Evolutionary conservation across 768 basidiomycete genomes (phyloP).

Genomic region (Lactarius hengduanensis): DNA sequence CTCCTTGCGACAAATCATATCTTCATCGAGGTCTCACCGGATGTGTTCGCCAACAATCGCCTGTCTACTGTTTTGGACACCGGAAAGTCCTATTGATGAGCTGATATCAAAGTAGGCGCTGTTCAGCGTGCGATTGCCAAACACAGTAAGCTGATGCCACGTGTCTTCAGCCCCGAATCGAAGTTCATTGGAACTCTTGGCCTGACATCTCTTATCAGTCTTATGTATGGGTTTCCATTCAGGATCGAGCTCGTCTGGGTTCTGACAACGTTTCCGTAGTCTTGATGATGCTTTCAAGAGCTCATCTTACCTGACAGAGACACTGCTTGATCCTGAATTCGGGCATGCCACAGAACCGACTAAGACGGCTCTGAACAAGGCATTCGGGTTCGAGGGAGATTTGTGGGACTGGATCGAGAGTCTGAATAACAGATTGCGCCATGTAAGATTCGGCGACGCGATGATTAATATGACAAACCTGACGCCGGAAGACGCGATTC

Average conservation of each 20-base stretch:
- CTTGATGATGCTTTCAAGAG: constrained; percentile 37
- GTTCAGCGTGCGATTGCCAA: not conserved
- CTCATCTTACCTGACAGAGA: constrained; percentile 37
- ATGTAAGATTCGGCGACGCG: constrained; percentile 25
- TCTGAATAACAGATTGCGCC: not conserved
- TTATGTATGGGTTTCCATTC: not conserved
- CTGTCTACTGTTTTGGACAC: not conserved
- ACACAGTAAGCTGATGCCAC: not conserved
- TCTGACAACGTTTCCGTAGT: constrained; percentile 1
- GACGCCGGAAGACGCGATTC: constrained; percentile 1
- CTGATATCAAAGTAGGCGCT: not conserved
- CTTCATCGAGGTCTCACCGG: not conserved
- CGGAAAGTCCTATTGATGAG: not conserved
- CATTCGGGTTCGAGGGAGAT: not conserved
- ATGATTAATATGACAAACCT: constrained; percentile 35
- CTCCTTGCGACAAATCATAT: constrained; percentile 1
- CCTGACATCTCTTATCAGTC: not conserved
- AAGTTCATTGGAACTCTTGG: not conserved
- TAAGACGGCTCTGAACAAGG: not conserved
- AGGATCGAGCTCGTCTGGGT: not conserved
- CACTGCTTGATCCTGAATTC: constrained; percentile 34
- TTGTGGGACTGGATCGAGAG: not conserved
- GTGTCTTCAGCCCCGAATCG: not conserved
- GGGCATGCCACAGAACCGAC: not conserved
- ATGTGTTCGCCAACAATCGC: not conserved